These are phyloP conservation scores for Rutstroemia sp. DNA, from an alignment of 2,329 filamentous ascomycete species.

Conservation along the genomic window DNA sequence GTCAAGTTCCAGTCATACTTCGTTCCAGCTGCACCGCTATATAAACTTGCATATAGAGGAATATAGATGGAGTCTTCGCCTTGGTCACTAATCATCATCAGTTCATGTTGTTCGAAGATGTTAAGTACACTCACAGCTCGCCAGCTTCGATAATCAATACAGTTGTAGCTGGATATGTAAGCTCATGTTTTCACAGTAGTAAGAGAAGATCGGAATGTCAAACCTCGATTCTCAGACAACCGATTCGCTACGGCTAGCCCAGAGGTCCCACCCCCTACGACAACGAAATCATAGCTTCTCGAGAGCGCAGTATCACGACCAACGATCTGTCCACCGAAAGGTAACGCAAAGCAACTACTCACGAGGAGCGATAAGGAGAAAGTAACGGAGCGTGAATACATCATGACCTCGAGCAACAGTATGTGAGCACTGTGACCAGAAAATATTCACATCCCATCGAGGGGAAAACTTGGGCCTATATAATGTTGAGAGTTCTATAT, in stretches of 20 bases:
- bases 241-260: slow-evolving; percentile 4
- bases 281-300: slow-evolving; percentile 3
- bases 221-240: slow-evolving; percentile 6
- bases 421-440: too few species aligned
- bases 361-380: neutral
- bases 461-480: too few species aligned
- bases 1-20: slow-evolving; percentile 36
- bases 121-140: neutral
- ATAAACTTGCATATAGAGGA: neutral
- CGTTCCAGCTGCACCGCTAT: slow-evolving; percentile 19
- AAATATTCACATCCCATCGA: too few species aligned
- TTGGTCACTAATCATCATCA: neutral
- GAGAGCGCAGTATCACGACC: neutral
- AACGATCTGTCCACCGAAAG: neutral
- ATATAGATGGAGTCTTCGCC: slow-evolving; percentile 7
- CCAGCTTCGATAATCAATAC: slow-evolving; percentile 7
- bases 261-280: slow-evolving; percentile 4
- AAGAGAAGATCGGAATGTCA: neutral
- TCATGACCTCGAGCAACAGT: neutral
- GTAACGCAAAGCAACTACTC: neutral
- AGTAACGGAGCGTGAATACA: neutral
- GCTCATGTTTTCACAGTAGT: neutral
- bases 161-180: neutral
- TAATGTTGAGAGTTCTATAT: too few species aligned
- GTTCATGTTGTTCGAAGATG: neutral